phyloP scores from a whole-genome alignment of 176 grass and related monocot species.

The Oryza meyeriana region DNA sequence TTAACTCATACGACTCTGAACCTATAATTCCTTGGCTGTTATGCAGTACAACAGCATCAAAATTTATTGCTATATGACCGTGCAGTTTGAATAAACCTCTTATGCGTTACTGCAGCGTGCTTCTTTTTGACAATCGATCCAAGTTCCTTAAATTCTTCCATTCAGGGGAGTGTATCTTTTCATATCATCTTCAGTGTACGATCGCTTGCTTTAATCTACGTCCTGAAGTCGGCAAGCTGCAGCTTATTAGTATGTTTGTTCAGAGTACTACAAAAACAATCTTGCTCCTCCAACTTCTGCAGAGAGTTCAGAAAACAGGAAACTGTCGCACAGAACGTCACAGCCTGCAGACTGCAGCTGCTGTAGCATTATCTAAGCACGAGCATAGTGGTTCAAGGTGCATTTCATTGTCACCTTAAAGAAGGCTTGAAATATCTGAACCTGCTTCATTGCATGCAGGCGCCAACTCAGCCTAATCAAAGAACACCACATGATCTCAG shows the following conservation, averaged over 20 bases:
- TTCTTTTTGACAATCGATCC: conserved; percentile 17
- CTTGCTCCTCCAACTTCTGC: not conserved
- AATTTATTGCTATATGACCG: not conserved
- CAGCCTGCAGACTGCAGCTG: not conserved
- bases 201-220: not conserved
- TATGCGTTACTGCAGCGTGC: not conserved
- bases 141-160: not conserved
- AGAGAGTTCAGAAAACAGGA: not conserved
- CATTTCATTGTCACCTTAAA: not conserved
- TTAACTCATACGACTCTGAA: not conserved
- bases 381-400: not conserved
- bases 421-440: not conserved
- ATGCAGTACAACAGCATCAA: not conserved
- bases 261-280: not conserved
- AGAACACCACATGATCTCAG: conserved; percentile 13
- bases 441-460: not conserved
- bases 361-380: not conserved
- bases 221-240: conserved; percentile 23
- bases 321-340: not conserved
- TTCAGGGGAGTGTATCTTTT: not conserved
- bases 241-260: not conserved
- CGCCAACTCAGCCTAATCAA: not conserved
- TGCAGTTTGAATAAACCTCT: conserved; percentile 30
- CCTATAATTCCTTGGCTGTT: not conserved
- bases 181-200: not conserved